These are phyloP conservation scores for Euphorbia peplus DNA, from an alignment of 345 rosid genomes.

Conservation along the genomic window DNA sequence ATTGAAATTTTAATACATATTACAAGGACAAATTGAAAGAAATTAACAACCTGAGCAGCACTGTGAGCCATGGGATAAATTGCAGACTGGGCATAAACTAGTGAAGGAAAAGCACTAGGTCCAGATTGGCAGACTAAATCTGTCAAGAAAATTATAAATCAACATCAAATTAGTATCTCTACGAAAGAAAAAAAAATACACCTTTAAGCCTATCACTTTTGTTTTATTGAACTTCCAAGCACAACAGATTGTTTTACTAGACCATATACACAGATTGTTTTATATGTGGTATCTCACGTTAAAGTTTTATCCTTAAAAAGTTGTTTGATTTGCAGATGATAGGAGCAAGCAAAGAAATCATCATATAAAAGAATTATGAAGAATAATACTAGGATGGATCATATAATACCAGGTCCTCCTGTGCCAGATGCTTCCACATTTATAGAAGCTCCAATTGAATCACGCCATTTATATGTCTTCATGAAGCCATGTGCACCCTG, in stretches of 20 bases:
- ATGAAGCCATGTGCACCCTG: constrained; percentile 98
- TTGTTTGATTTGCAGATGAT: not conserved
- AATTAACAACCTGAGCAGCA: constrained; percentile 84
- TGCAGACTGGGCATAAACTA: constrained; percentile 81
- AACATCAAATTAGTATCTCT: constrained; percentile 13
- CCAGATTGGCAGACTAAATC: constrained; percentile 99
- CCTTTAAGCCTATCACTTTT: not conserved
- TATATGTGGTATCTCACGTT: not conserved
- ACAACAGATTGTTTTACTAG: constrained; percentile 4
- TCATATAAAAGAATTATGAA: not conserved
- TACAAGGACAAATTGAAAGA: constrained; percentile 5
- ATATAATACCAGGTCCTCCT: constrained; percentile 78
- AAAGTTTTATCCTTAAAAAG: not conserved
- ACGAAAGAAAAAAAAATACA: not conserved
- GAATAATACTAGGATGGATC: not conserved
- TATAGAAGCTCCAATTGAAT: constrained; percentile 82
- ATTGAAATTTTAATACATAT: constrained; percentile 5
- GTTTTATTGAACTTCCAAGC: not conserved
- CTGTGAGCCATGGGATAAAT: constrained; percentile 91
- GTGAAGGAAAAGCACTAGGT: constrained; percentile 90
- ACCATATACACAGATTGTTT: not conserved
- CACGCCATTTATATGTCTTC: constrained; percentile 76
- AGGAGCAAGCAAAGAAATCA: not conserved
- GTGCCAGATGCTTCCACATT: constrained; percentile 97
- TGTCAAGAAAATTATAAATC: constrained; percentile 27